Percentiles rank a stretch among this genome's conserved stretches.
Evolutionary conservation across 202 grass and related monocot species (phyloP).

Genomic region (Eragrostis tef): DNA sequence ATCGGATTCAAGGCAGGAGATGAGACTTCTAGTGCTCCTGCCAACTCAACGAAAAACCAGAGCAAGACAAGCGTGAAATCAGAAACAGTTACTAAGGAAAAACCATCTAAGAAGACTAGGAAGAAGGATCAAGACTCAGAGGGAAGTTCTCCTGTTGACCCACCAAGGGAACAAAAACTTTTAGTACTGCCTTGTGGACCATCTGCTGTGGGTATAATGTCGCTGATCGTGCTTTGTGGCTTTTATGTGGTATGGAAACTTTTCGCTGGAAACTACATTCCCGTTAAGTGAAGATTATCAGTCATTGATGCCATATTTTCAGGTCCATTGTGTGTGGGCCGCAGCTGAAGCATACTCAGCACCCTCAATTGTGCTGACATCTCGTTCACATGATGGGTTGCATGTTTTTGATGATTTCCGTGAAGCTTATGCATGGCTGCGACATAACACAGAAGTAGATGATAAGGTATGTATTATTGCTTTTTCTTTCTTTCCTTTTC

Average conservation of each 20-base stretch:
- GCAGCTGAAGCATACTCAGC: conserved; percentile 97
- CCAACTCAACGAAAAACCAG: conserved; percentile 54
- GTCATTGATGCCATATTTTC: conserved; percentile 35
- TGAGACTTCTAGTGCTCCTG: conserved; percentile 24
- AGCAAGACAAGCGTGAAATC: conserved; percentile 53
- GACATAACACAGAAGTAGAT: conserved; percentile 97
- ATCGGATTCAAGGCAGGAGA: conserved; percentile 66
- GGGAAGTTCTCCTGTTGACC: conserved; percentile 55
- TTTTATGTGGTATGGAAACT: conserved; percentile 91
- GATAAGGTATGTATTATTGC: conserved; percentile 71
- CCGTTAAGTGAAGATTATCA: neutral
- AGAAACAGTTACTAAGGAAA: conserved; percentile 75
- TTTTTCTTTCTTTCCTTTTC: neutral
- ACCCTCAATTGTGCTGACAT: conserved; percentile 97
- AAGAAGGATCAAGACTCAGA: conserved; percentile 79
- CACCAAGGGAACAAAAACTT: conserved; percentile 68
- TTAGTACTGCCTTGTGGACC: conserved; percentile 75
- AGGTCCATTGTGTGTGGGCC: conserved; percentile 99
- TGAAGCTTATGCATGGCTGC: conserved; percentile 98
- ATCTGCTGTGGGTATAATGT: conserved; percentile 71
- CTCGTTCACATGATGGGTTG: conserved; percentile 77
- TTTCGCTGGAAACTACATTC: neutral
- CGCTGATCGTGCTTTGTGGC: conserved; percentile 76
- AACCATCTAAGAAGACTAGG: conserved; percentile 73
- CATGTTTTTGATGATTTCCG: conserved; percentile 99